phyloP scores from a whole-genome alignment of 164 flowering plant genomes.

The Buxus sempervirens region DNA sequence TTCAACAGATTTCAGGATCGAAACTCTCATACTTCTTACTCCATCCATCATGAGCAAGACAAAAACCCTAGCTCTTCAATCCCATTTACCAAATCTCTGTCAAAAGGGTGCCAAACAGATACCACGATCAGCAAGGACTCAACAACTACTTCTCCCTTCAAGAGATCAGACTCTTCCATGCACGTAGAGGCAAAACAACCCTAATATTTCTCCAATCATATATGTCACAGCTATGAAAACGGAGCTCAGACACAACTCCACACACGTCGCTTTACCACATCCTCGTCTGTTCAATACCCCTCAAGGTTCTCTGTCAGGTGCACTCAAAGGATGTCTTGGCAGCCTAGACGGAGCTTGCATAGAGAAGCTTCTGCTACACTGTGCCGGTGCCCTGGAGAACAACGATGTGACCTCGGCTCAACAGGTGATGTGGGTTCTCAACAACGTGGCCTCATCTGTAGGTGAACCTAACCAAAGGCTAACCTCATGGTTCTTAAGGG shows the following conservation, averaged over 20 bases:
- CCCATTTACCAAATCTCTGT: conserved; percentile 27
- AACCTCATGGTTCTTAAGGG: conserved; percentile 62
- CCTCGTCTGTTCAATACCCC: conserved; percentile 37
- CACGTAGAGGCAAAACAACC: conserved; percentile 23
- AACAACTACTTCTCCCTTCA: background rate
- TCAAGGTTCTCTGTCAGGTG: conserved; percentile 44
- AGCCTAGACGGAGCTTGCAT: conserved; percentile 74
- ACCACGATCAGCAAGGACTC: conserved; percentile 8
- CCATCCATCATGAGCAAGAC: conserved; percentile 20
- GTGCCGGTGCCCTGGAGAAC: conserved; percentile 69
- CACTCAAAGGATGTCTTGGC: conserved; percentile 60
- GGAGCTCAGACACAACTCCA: conserved; percentile 36
- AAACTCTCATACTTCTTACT: conserved; percentile 12
- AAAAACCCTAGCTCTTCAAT: conserved; percentile 37
- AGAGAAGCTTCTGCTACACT: conserved; percentile 80
- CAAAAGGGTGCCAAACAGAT: conserved; percentile 24
- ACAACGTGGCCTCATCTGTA: conserved; percentile 60
- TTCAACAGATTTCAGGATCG: background rate
- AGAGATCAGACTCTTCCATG: conserved; percentile 23
- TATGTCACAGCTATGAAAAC: conserved; percentile 39
- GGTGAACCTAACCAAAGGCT: conserved; percentile 88
- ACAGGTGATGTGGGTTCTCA: conserved; percentile 93
- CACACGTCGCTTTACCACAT: conserved; percentile 39
- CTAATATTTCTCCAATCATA: conserved; percentile 1
- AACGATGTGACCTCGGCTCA: conserved; percentile 78